These are phyloP conservation scores for Tricholoma saponaceum DNA, from an alignment of 768 basidiomycete species.

Conservation along the genomic window DNA sequence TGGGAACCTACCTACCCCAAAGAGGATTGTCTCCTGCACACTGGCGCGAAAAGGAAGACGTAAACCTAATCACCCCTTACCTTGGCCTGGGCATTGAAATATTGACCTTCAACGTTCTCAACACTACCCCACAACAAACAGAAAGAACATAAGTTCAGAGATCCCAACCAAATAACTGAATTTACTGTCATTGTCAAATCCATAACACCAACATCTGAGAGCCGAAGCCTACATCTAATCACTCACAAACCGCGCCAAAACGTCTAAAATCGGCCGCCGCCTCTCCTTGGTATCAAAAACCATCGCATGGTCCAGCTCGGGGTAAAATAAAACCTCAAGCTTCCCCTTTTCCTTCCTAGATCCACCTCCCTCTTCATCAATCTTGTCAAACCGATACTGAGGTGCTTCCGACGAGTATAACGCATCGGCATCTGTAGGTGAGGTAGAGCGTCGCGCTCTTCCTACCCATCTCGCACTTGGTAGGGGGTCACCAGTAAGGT, in stretches of 20 bases:
- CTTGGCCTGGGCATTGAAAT: too few species aligned
- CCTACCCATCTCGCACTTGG: slow-evolving; percentile 20
- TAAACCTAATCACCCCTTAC: too few species aligned
- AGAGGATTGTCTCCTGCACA: too few species aligned
- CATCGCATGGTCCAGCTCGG: slow-evolving; percentile 35
- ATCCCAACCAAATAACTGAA: too few species aligned
- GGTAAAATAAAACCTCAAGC: slow-evolving; percentile 35
- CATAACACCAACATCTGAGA: too few species aligned
- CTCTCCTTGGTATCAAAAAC: slow-evolving; percentile 33
- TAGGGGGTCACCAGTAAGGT: slow-evolving; percentile 28
- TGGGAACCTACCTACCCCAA: too few species aligned
- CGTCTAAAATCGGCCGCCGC: slow-evolving; percentile 23
- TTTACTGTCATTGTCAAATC: too few species aligned
- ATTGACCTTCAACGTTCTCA: too few species aligned
- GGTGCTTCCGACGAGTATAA: background rate
- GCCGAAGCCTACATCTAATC: background rate
- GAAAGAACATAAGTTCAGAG: too few species aligned
- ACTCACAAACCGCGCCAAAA: slow-evolving; percentile 21
- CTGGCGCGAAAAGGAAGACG: too few species aligned
- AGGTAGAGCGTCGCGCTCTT: background rate
- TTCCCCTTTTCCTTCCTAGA: slow-evolving; percentile 10
- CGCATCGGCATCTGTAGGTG: background rate
- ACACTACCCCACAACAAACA: too few species aligned
- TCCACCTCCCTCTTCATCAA: background rate
- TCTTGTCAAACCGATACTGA: background rate